A percentile compares a stretch with the other conserved stretches of the same genome.
phyloP scores from a whole-genome alignment of 1,284 basidiomycete genomes.

The Cutaneotrichosporon cyanovorans region DNA sequence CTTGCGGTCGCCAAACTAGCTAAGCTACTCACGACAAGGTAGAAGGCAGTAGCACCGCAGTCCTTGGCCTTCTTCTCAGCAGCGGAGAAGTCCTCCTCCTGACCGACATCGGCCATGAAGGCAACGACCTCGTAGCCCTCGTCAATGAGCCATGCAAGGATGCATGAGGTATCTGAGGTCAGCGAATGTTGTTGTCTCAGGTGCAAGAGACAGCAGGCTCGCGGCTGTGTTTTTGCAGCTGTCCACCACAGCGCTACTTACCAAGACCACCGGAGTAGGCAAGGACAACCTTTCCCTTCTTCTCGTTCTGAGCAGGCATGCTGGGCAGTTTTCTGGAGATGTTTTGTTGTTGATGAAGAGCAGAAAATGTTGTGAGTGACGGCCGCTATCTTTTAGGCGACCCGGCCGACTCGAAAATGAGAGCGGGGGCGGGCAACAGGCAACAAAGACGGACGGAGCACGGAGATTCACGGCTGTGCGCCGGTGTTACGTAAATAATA shows the following conservation, averaged over 20 bases:
- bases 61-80: conserved; percentile 84
- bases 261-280: conserved; percentile 98
- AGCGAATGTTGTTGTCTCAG: neutral
- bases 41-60: conserved; percentile 92
- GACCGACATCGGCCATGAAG: conserved; percentile 98
- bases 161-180: conserved; percentile 80
- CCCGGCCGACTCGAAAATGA: no score
- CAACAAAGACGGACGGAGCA: no score
- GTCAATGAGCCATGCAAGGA: conserved; percentile 95
- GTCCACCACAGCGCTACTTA: conserved; percentile 55
- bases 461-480: no score
- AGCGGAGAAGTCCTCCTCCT: conserved; percentile 97
- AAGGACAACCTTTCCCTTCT: conserved; percentile 47
- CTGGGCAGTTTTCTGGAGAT: conserved; percentile 2
- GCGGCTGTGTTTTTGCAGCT: neutral
- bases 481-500: no score
- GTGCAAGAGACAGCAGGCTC: neutral
- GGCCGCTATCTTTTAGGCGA: neutral
- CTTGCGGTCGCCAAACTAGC: neutral
- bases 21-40: conserved; percentile 60
- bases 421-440: no score
- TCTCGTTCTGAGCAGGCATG: conserved; percentile 29
- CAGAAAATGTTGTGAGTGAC: neutral
- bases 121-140: conserved; percentile 95
- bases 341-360: neutral